Base-by-base conservation (phyloP, 805 yeast species). In the Debaryomyces castellii region DNA sequence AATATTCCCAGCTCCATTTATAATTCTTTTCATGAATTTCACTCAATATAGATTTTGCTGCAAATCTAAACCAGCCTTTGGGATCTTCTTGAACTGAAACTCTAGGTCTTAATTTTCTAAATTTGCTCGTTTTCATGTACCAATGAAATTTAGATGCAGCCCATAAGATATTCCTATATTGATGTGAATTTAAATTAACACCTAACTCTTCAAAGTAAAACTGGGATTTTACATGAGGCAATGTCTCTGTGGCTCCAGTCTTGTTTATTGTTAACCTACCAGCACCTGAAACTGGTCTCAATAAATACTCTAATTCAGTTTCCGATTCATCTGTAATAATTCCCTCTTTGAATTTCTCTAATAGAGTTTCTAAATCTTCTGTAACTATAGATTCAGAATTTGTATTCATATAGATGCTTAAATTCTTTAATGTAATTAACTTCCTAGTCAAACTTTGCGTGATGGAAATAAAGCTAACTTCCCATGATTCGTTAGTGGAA, bases 1-100 rank as follows among this genome's bases (percentile, higher is more conserved):
- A 81, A 57, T 79, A 79, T 3, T 78, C 94, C 99, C 99, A 95
- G 28, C 89, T 82, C 95, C 96, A 88, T 55, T 79, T 81, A 54
- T 82, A 78, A 59, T 87, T 82, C 55, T 77, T 81, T 48, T 89
- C 94, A 55, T 87, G 96, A 33, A 94, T 83, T 59, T 90, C 96
- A 46, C 81, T 73, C 37, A 81, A 65, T 2, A 94, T 87, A 17
- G 88, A 83, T n/a, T 76, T 66, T 1, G 88, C 92, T 5, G 94
- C 86, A 62, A 88, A 94, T 49, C 70, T 63, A 56, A 94, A 80
- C 99, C 99, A 94, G 32, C 77, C 83, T 40, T 63, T 69, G 0
- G 97, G 96, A 51, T 83, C 78, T 34, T 89, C 89, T 17, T 58
- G 51, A 1, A 75, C 71, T 0, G 77, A n/a, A 3, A 55, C 54